Percentiles rank a stretch among this genome's conserved stretches.
Evolutionary conservation across 768 basidiomycete species (phyloP).

Genomic region (Trametes sanguinea): DNA sequence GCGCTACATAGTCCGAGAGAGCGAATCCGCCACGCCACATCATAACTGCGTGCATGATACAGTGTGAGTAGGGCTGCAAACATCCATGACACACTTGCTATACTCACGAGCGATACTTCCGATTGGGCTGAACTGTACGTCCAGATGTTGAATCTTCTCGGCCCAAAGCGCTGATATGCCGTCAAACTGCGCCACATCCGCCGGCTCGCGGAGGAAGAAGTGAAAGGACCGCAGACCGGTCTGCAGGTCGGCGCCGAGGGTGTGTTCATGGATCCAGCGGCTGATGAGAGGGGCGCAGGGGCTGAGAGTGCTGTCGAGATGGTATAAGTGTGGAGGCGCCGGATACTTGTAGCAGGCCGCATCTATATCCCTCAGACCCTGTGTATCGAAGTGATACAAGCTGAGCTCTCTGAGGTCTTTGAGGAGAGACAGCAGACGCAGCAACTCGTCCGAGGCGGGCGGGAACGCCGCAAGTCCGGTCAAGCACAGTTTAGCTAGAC

Average conservation of each 20-base stretch:
- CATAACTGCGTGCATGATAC: not conserved
- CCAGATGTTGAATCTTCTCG: slow-evolving; percentile 6
- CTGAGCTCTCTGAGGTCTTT: not conserved
- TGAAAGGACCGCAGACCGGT: not conserved
- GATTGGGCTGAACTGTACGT: slow-evolving; percentile 1
- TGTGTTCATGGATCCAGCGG: not conserved
- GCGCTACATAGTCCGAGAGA: slow-evolving; percentile 13
- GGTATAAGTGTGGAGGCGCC: no score
- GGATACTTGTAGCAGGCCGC: no score
- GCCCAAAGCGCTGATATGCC: not conserved
- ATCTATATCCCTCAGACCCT: no score
- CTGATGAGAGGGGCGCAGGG: not conserved
- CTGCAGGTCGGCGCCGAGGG: no score
- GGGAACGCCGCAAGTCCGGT: not conserved
- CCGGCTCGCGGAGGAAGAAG: not conserved
- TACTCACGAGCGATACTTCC: slow-evolving; percentile 11
- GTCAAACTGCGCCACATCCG: not conserved
- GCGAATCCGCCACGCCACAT: slow-evolving; percentile 9
- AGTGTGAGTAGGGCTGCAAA: not conserved
- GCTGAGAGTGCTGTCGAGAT: not conserved
- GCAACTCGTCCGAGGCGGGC: not conserved
- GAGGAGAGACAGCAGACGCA: not conserved
- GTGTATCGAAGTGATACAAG: no score
- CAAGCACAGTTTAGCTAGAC: not conserved
- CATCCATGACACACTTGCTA: no score